Evolutionary conservation across 2,329 filamentous ascomycete species (phyloP), one percentile per base, ranked within the genome.

Genomic region (Cytospora paraplurivora): DNA sequence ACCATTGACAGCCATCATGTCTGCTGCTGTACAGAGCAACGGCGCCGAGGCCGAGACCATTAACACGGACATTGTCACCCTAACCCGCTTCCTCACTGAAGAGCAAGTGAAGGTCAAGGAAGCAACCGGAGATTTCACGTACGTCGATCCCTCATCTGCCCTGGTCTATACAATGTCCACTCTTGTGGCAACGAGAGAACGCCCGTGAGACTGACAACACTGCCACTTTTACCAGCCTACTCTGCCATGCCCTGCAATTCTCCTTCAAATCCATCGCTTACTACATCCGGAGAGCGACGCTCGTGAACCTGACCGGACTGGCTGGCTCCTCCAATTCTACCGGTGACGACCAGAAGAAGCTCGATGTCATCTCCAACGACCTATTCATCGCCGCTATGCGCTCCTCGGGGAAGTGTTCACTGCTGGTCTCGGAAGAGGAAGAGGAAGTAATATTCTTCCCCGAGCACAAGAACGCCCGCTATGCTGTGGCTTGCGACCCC

Each of bases 241-340:
- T 99, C 65, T 97, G 93, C 84, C 95, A 99, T 77, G 93, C 95
- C 66, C 90, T 99, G 65, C 95, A 98, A 79, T 99, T 98, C 83
- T 94, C 95, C 69, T 99, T 99, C 89, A 99, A 99, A 84, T 96
- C 92, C 69, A 99, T 99, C 77, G 92, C 95, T 72, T 97, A 98
- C 85, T 99, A 97, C 83, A 99, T 99, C 78, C 93, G 94, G 72
- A 90, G 95, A 77, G 93, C 94, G 41, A 94, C 92, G 32, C 83
- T 99, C 68, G 94, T 98, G 81, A 97, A 97, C 82, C 87, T 99
- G 67, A 96, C 92, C 59, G 95, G 95, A 66, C 88, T 99, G 56
- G 95, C 95, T 67, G 95, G 95, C 65, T 95, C 94, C 66, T 92
- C 93, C 69, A 99, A 99, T 80, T 92, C 85, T 60, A 98, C 95